Base-by-base conservation (phyloP, 2,329 filamentous ascomycete genomes). In the Diaporthe sp. region DNA sequence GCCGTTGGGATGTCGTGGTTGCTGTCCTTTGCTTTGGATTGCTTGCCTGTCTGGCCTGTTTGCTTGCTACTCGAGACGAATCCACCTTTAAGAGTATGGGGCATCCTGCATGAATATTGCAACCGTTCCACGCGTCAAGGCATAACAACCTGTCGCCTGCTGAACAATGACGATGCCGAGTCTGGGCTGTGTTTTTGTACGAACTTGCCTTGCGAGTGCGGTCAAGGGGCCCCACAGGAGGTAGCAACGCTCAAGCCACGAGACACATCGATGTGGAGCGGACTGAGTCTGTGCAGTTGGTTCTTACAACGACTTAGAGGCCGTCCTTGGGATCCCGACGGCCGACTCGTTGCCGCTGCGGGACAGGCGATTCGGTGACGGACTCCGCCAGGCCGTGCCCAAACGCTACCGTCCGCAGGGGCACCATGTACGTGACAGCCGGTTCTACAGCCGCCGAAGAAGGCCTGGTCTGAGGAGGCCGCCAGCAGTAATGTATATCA, bases 21-120 rank as follows among this genome's bases (percentile, higher is more conserved):
- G 15, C 7, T 22, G 17, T 13, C 6, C 3, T 31, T n/a, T 25
- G 7, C 37, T n/a, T 9, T 39, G 8, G 65, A 12, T 15, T 7
- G 31, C 13, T 37, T 68, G 44, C 7, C 58, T 42, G n/a, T 25
- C n/a, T 42, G 22, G 13, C 7, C 39, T 42, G n/a, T 25, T 39
- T 42, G 22, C n/a, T 25, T 28, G 22, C 19, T 25, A 44, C 60
- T 31, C 31, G 46, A 37, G 22, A n/a, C 37, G 58, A 51, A 31
- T 73, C 22, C 62, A 68, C 53, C 2, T 49, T 3, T 28, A 17
- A n/a, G 19, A 19, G 46, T 34, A 17, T n/a, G 62, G 46, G 39
- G n/a, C 62, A 28, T 19, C 4, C 58, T 28, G 65, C 65, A 70
- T 70, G 46, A 70, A 70, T 39, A 42, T 39, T 70, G 34, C 65